phyloP scores from a whole-genome alignment of 202 grass and related monocot species.

The Elaeis oleifera region DNA sequence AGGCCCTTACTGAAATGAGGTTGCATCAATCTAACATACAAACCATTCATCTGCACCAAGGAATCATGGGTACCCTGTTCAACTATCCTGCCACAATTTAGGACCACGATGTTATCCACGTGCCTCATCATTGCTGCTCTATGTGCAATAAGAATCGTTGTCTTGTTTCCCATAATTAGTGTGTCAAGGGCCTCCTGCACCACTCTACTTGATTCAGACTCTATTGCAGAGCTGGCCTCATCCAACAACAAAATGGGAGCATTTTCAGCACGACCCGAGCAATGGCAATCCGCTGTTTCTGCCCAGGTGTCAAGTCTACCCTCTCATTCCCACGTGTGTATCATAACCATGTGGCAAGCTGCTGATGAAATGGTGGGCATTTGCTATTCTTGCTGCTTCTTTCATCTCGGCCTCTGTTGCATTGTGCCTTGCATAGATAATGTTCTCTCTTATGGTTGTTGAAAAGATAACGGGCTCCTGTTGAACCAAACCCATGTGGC shows the following conservation, averaged over 20 bases:
- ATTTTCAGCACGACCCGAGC: conserved; percentile 92
- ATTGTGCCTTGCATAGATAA: conserved; percentile 96
- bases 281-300: conserved; percentile 91
- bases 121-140: conserved; percentile 98
- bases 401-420: conserved; percentile 92
- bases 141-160: conserved; percentile 93
- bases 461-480: conserved; percentile 98
- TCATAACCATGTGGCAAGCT: conserved; percentile 95
- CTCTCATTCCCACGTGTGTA: conserved; percentile 95
- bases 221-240: conserved; percentile 86
- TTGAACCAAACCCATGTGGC: conserved; percentile 93
- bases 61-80: conserved; percentile 88
- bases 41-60: conserved; percentile 77
- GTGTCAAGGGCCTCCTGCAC: conserved; percentile 94
- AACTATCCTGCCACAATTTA: conserved; percentile 92
- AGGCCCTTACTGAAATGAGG: conserved; percentile 96
- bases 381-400: conserved; percentile 91
- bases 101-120: conserved; percentile 89
- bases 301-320: conserved; percentile 90
- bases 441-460: conserved; percentile 95
- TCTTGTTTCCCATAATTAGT: conserved; percentile 97
- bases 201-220: conserved; percentile 88
- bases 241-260: conserved; percentile 92
- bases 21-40: conserved; percentile 98
- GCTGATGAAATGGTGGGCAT: conserved; percentile 98